Conservation (phyloP, 2,329 filamentous ascomycete species). For the Rutstroemia sp. region DNA sequence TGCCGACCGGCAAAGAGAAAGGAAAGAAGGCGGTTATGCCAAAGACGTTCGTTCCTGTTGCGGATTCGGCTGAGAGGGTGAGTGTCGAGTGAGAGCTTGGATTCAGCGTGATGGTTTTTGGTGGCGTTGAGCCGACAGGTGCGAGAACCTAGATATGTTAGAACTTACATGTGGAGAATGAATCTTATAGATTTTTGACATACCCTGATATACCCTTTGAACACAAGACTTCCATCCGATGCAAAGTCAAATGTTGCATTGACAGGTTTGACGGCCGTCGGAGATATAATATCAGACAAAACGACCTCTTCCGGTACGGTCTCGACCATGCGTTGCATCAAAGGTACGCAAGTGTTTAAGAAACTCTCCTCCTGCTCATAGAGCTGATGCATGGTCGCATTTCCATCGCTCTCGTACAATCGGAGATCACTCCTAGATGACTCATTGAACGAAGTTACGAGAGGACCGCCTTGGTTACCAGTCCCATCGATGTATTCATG, state of each 20-base stretch:
- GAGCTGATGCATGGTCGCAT: conserved; percentile 45
- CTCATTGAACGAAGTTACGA: conserved; percentile 42
- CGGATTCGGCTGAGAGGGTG: conserved; percentile 10
- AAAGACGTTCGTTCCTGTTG: conserved; percentile 13
- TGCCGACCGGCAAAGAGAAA: conserved; percentile 11
- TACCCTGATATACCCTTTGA: conserved; percentile 20
- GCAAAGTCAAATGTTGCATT: conserved; percentile 26
- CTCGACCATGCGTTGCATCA: conserved; percentile 54
- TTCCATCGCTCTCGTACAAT: conserved; percentile 47
- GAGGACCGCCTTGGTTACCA: conserved; percentile 35
- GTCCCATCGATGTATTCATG: conserved; percentile 42
- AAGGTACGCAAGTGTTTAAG: conserved; percentile 38
- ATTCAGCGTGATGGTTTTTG: conserved; percentile 3
- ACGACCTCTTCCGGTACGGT: conserved; percentile 44
- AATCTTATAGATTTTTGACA: neutral
- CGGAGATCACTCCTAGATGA: conserved; percentile 46
- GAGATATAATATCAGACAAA: conserved; percentile 43
- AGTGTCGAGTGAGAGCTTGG: neutral
- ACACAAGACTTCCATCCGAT: conserved; percentile 9
- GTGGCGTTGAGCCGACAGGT: neutral
- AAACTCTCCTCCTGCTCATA: conserved; percentile 37
- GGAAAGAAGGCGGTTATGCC: conserved; percentile 17
- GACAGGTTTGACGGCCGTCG: conserved; percentile 52
- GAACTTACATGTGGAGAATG: neutral
- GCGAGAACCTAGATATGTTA: conserved; percentile 9